Evolutionary conservation across 805 yeast species (phyloP), one percentile per base, ranked within the genome.

Genomic region (Spathaspora gorwiae): DNA sequence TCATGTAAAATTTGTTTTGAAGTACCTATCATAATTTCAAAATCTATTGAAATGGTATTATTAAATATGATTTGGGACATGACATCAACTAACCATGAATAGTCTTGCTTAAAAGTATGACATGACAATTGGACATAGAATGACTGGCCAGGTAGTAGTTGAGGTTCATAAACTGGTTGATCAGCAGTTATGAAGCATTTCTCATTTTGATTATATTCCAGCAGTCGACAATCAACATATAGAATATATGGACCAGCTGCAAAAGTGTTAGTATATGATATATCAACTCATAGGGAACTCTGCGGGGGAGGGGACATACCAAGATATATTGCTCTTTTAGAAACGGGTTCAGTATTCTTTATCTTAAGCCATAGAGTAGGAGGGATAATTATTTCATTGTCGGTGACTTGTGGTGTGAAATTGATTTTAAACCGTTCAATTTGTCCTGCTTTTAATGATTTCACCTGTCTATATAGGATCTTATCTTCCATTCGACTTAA

Each of bases 161-260:
- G 87, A 0, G 92, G 84, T 54, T 85, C 89, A 57, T 75, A 87
- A 26, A 67, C 66, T 0, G 95, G 95, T 54, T 84, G 90, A 57
- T 87, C 90, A 0, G 87, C 88, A 2, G 90, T 81, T 11, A 84
- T 73, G 54, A 83, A 83, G 48, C 79, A 73, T 38, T 67, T 62
- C 44, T 70, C 60, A 35, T 74, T 61, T 44, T 77, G 81, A 48
- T 78, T 66, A 59, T 81, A 94, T 34, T 82, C 85, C 9, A 63
- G 70, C 0, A 92, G 82, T 38, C 83, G 72, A 40, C 94, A 80
- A 62, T 92, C 97, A 19, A 83, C 87, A 56, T 94, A 94, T 6
- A 94, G 65, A 2, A 87, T 73, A 59, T 81, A 92, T 0, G 99
- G 99, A 0, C 98, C 99, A 1, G 90, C 83, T 37, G 32, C 5